These are phyloP conservation scores for Mortierella sp. DNA, from an alignment of 371 early-diverging fungal species.

Conservation along the genomic window DNA sequence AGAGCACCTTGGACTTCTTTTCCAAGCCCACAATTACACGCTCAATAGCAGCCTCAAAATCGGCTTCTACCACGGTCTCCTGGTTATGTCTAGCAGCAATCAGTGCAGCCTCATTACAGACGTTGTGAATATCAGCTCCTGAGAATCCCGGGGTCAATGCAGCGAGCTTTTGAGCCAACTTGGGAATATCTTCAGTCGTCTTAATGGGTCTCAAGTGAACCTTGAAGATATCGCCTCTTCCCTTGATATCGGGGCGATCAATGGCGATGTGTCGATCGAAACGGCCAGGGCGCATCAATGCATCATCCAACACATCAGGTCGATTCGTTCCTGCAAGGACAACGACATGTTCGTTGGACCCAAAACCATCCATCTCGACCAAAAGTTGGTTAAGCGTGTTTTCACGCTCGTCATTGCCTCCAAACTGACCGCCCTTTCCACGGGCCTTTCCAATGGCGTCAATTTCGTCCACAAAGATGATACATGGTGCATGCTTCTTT, in stretches of 20 bases:
- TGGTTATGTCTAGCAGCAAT: slow-evolving; percentile 93
- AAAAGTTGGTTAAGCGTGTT: slow-evolving; percentile 97
- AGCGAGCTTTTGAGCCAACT: slow-evolving; percentile 86
- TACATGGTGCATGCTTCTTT: slow-evolving; percentile 97
- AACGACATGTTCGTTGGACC: slow-evolving; percentile 92
- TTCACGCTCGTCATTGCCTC: slow-evolving; percentile 99
- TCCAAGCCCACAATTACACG: slow-evolving; percentile 98
- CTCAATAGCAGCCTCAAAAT: slow-evolving; percentile 98
- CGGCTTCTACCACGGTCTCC: slow-evolving; percentile 81
- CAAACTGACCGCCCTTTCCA: slow-evolving; percentile 90
- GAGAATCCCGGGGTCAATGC: slow-evolving; percentile 98
- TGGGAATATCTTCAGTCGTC: slow-evolving; percentile 82
- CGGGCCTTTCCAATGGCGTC: slow-evolving; percentile 99
- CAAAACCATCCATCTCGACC: slow-evolving; percentile 99
- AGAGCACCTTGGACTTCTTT: slow-evolving; percentile 94
- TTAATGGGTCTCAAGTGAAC: slow-evolving; percentile 97
- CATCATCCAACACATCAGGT: slow-evolving; percentile 93
- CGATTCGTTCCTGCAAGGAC: slow-evolving; percentile 97
- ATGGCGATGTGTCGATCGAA: slow-evolving; percentile 99
- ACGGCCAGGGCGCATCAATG: slow-evolving; percentile 96
- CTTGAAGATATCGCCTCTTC: slow-evolving; percentile 94
- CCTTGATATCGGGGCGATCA: slow-evolving; percentile 96
- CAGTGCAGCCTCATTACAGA: slow-evolving; percentile 99
- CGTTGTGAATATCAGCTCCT: slow-evolving; percentile 98
- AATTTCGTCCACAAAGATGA: slow-evolving; percentile 99